phyloP scores from a whole-genome alignment of 2,329 filamentous ascomycete species.

The Sclerotiophoma versabilis region DNA sequence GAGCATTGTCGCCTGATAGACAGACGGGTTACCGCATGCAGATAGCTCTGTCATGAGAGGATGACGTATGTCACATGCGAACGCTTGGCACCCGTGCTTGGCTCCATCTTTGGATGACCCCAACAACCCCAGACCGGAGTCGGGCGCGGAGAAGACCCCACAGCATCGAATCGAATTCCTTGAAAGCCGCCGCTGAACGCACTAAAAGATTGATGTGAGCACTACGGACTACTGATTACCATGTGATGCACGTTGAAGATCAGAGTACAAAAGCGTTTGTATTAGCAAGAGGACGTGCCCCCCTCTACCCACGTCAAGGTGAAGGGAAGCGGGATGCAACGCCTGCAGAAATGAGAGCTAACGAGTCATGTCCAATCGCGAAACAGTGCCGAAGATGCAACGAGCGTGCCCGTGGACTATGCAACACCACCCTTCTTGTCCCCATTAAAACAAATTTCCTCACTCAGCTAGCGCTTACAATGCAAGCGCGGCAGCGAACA shows the following conservation, averaged over 20 bases:
- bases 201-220: constrained; percentile 9
- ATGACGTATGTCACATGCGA: constrained; percentile 19
- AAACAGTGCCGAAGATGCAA: constrained; percentile 9
- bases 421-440: constrained; percentile 10
- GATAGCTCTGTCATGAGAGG: constrained; percentile 4
- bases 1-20: constrained; percentile 7
- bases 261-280: background rate
- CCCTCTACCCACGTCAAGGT: background rate
- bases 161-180: constrained; percentile 7
- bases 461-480: constrained; percentile 24
- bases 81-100: constrained; percentile 14
- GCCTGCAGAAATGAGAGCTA: background rate
- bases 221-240: background rate
- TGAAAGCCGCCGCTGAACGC: constrained; percentile 9
- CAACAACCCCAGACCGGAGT: constrained; percentile 14
- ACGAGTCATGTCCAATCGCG: constrained; percentile 12
- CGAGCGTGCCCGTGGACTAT: constrained; percentile 4
- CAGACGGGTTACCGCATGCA: constrained; percentile 4
- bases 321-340: background rate
- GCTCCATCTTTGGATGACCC: constrained; percentile 13
- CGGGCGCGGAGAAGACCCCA: constrained; percentile 11
- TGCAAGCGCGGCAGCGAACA: constrained; percentile 33
- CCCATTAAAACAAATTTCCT: constrained; percentile 5
- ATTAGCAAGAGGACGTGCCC: constrained; percentile 1
- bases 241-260: background rate